Conservation (phyloP, 139 green algal species). For the Astrephomene gubernaculifera region DNA sequence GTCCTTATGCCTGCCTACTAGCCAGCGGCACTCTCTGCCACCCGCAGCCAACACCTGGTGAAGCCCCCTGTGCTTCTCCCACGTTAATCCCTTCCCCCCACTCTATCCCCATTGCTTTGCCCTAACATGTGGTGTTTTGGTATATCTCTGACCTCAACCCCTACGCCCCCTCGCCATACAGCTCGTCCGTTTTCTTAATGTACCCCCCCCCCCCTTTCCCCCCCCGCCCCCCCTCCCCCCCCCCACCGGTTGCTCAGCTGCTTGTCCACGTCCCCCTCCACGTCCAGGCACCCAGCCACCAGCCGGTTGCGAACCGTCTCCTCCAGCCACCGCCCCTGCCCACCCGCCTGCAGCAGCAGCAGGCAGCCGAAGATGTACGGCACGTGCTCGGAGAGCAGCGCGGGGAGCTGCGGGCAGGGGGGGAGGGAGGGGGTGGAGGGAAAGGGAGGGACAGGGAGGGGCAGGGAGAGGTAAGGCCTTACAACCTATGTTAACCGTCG, state of each 20-base stretch:
- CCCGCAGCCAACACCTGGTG: too few species aligned
- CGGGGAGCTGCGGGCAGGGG: background rate
- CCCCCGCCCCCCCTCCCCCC: background rate
- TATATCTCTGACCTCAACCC: too few species aligned
- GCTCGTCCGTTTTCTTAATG: too few species aligned
- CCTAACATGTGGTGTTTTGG: too few species aligned
- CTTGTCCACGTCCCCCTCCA: conserved; percentile 7
- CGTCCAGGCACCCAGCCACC: background rate
- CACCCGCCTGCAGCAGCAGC: background rate
- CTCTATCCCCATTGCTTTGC: too few species aligned
- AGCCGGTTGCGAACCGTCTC: background rate
- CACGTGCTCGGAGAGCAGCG: conserved; percentile 3
- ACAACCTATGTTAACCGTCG: too few species aligned
- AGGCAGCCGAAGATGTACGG: conserved; percentile 11
- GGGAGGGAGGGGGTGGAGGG: background rate
- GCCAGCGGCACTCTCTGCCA: too few species aligned
- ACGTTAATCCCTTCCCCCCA: too few species aligned
- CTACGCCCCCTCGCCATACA: too few species aligned
- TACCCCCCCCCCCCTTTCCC: background rate
- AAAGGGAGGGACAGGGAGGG: background rate
- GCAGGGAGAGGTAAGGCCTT: background rate
- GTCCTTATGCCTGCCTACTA: too few species aligned
- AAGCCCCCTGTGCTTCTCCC: too few species aligned
- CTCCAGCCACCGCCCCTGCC: background rate
- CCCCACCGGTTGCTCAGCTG: conserved; percentile 2